These are phyloP conservation scores for Sugiyamaella paludigena DNA, from an alignment of 1,139 yeast species.

Conservation along the genomic window DNA sequence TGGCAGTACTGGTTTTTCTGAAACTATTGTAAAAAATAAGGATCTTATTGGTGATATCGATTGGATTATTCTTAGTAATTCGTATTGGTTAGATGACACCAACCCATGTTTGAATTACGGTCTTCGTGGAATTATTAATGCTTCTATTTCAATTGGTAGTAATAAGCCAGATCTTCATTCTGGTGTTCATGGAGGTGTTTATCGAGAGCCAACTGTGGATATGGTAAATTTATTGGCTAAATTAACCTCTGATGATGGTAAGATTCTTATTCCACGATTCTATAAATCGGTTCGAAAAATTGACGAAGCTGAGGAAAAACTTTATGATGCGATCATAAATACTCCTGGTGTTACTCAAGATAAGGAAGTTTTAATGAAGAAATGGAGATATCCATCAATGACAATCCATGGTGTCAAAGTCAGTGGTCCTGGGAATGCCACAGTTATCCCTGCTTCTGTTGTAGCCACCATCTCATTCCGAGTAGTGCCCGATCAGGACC, in stretches of 20 bases:
- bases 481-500: slow-evolving; percentile 83
- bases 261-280: slow-evolving; percentile 65
- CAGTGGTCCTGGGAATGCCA: slow-evolving; percentile 79
- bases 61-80: slow-evolving; percentile 86
- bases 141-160: slow-evolving; percentile 65
- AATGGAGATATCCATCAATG: slow-evolving; percentile 89
- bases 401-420: slow-evolving; percentile 85
- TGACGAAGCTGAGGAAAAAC: slow-evolving; percentile 51
- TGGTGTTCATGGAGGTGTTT: slow-evolving; percentile 94
- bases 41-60: slow-evolving; percentile 67
- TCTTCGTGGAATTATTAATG: slow-evolving; percentile 83
- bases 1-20: slow-evolving; percentile 83
- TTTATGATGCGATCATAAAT: slow-evolving; percentile 60
- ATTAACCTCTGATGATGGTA: slow-evolving; percentile 55
- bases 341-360: slow-evolving; percentile 43
- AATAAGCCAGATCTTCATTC: slow-evolving; percentile 89
- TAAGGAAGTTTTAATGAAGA: slow-evolving; percentile 60
- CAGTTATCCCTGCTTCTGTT: slow-evolving; percentile 84
- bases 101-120: slow-evolving; percentile 95
- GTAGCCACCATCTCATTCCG: slow-evolving; percentile 76
- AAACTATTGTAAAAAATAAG: slow-evolving; percentile 52
- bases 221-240: slow-evolving; percentile 67
- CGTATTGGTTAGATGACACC: slow-evolving; percentile 88
- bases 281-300: slow-evolving; percentile 62
- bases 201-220: slow-evolving; percentile 87